phyloP scores from a whole-genome alignment of 495 filamentous ascomycete genomes.

The Penicillium riverlandense region DNA sequence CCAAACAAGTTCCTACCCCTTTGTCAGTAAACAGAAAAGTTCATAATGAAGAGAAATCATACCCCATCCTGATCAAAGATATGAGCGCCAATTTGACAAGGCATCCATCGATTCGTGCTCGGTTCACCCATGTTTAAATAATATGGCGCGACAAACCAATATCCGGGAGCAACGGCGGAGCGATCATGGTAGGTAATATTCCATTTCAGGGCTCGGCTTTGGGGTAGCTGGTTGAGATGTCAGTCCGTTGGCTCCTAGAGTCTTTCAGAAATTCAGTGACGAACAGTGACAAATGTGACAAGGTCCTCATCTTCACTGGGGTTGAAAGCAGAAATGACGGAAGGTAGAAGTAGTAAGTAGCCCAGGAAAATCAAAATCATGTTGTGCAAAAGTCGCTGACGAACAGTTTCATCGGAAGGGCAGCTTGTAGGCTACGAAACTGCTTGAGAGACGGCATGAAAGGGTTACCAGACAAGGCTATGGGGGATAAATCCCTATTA shows the following conservation, averaged over 20 bases:
- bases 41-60: background rate
- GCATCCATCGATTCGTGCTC: slow-evolving; percentile 9
- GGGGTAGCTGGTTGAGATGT: slow-evolving; percentile 14
- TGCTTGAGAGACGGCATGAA: no score
- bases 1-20: slow-evolving; percentile 5
- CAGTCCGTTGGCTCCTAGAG: background rate
- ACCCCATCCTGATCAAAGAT: slow-evolving; percentile 11
- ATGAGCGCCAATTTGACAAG: slow-evolving; percentile 6
- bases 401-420: no score
- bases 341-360: no score
- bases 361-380: no score
- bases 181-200: slow-evolving; percentile 15
- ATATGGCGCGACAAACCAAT: slow-evolving; percentile 22
- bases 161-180: slow-evolving; percentile 11
- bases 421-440: no score
- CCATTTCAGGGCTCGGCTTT: slow-evolving; percentile 17
- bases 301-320: background rate
- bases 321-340: no score
- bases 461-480: no score
- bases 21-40: background rate
- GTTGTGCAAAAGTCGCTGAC: no score
- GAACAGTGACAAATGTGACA: background rate
- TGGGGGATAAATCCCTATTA: no score
- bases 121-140: slow-evolving; percentile 12
- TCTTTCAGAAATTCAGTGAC: background rate